A percentile compares a stretch with the other conserved stretches of the same genome.
phyloP scores from a whole-genome alignment of 2,329 filamentous ascomycete species.

The Waltergamsia citrina region DNA sequence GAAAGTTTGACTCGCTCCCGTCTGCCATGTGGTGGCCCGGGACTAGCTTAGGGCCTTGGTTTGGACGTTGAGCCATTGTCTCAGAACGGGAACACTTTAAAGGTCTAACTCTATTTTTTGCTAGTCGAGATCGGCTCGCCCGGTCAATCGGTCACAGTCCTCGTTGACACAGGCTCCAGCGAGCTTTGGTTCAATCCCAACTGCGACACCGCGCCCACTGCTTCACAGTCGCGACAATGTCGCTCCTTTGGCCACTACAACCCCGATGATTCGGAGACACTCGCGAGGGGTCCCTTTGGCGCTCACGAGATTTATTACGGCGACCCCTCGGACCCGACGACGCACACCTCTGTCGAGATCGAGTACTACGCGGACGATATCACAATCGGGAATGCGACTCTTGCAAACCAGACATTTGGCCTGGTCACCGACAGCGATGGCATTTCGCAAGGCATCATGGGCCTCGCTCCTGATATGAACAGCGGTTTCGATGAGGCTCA shows the following conservation, averaged over 20 bases:
- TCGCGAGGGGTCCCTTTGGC: slow-evolving; percentile 25
- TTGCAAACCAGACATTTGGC: slow-evolving; percentile 40
- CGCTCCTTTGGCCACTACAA: slow-evolving; percentile 31
- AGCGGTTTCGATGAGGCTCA: slow-evolving; percentile 23
- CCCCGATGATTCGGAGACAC: slow-evolving; percentile 27
- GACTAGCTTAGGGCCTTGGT: no score
- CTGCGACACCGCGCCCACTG: slow-evolving; percentile 27
- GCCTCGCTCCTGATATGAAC: slow-evolving; percentile 32
- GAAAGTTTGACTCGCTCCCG: no score
- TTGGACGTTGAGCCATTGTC: no score
- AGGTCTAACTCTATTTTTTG: slow-evolving; percentile 1
- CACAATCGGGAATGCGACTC: slow-evolving; percentile 28
- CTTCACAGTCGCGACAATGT: slow-evolving; percentile 26
- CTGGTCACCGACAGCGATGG: slow-evolving; percentile 32
- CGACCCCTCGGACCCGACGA: slow-evolving; percentile 22
- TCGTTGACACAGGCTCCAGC: slow-evolving; percentile 42
- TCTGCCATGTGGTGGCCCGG: no score
- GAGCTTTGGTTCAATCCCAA: slow-evolving; percentile 46
- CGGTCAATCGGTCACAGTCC: slow-evolving; percentile 31
- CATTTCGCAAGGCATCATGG: slow-evolving; percentile 42
- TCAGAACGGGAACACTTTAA: no score
- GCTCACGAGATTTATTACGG: slow-evolving; percentile 27
- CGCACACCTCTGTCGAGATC: slow-evolving; percentile 27
- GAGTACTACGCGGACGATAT: slow-evolving; percentile 36
- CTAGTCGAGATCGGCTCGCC: slow-evolving; percentile 33